These are phyloP conservation scores for Ophiostoma montium DNA, from an alignment of 2,329 filamentous ascomycete species.

Conservation along the genomic window DNA sequence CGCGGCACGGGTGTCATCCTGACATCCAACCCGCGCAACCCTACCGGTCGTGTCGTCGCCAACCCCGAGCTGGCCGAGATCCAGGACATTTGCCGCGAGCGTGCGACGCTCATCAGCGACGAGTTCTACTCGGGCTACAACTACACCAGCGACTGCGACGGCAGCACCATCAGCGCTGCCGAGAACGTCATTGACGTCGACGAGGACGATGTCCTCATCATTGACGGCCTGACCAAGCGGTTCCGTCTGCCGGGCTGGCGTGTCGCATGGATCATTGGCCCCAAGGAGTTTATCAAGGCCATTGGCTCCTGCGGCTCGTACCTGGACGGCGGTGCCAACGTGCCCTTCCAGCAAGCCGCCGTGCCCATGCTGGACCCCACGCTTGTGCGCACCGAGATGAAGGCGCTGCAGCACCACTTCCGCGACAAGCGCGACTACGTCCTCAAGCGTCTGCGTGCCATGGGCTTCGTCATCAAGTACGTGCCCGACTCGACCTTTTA, in stretches of 20 bases:
- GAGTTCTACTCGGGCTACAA: constrained; percentile 97
- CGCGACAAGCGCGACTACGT: constrained; percentile 85
- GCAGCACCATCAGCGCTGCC: constrained; percentile 74
- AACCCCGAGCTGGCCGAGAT: constrained; percentile 80
- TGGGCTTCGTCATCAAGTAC: constrained; percentile 76
- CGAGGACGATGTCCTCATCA: constrained; percentile 80
- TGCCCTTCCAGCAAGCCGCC: constrained; percentile 89
- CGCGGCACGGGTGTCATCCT: constrained; percentile 78
- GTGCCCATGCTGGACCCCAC: constrained; percentile 82
- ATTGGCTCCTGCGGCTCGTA: constrained; percentile 88
- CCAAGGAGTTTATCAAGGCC: constrained; percentile 90
- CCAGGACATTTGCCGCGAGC: constrained; percentile 81
- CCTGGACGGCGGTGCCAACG: constrained; percentile 86
- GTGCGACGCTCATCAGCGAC: constrained; percentile 85
- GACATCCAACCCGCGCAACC: constrained; percentile 91
- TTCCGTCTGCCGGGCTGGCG: constrained; percentile 95
- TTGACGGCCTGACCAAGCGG: constrained; percentile 91
- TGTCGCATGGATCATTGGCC: constrained; percentile 89
- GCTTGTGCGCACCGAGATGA: constrained; percentile 74
- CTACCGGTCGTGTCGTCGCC: constrained; percentile 74
- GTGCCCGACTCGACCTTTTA: constrained; percentile 91
- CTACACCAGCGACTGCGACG: constrained; percentile 86
- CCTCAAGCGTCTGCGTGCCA: constrained; percentile 60
- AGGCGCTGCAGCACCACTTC: constrained; percentile 80
- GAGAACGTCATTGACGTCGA: constrained; percentile 85